Conservation (phyloP, 257 asterid species). For the Capsicum rhomboideum region DNA sequence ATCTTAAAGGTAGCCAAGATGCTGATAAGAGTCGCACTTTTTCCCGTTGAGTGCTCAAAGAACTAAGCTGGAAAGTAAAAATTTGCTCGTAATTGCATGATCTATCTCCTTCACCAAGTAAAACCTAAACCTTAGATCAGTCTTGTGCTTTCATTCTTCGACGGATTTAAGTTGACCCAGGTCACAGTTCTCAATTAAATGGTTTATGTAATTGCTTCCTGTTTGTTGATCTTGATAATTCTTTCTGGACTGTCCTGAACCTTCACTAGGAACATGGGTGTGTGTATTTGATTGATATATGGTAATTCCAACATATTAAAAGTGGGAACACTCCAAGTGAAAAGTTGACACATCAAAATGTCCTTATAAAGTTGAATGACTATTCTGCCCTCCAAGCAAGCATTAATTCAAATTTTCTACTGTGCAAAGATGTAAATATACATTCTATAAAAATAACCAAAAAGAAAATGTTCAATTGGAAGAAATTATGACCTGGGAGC, state of each 20-base stretch:
- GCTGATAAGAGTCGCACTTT: neutral
- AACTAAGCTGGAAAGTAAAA: neutral
- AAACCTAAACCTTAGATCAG: neutral
- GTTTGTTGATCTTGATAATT: neutral
- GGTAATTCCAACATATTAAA: neutral
- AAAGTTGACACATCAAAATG: neutral
- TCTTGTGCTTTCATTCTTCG: neutral
- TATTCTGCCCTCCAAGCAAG: no score
- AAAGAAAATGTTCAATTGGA: no score
- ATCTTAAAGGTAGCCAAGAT: slow-evolving; percentile 2
- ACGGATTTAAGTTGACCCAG: neutral
- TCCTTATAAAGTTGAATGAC: neutral
- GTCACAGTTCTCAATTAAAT: neutral
- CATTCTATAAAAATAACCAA: no score
- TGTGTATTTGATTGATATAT: neutral
- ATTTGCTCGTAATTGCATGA: neutral
- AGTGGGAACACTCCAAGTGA: neutral
- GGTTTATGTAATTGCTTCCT: neutral
- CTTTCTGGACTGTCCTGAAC: neutral
- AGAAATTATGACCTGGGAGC: no score
- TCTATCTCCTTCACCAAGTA: neutral
- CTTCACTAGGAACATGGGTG: neutral
- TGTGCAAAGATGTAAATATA: no score
- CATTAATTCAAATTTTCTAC: no score
- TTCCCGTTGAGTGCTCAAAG: neutral